phyloP scores from a whole-genome alignment of 1,284 basidiomycete genomes.

The Ganoderma leucocontextum region DNA sequence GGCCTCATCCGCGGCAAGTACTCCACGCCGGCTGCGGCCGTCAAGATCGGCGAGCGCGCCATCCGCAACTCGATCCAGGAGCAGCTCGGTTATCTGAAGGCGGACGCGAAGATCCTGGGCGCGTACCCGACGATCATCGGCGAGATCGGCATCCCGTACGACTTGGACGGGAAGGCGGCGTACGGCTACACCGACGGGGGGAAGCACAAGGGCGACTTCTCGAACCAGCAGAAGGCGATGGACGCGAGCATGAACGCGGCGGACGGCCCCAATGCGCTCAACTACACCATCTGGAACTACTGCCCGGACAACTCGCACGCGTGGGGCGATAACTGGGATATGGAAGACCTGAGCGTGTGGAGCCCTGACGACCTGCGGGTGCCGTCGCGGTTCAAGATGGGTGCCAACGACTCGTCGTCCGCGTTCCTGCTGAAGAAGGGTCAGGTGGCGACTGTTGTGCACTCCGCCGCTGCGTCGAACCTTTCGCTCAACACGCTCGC shows the following conservation, averaged over 20 bases:
- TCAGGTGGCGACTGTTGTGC: conserved; percentile 24
- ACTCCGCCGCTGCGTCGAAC: conserved; percentile 39
- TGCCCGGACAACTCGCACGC: conserved; percentile 80
- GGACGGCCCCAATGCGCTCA: conserved; percentile 86
- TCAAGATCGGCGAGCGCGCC: conserved; percentile 80
- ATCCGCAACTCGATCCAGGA: conserved; percentile 87
- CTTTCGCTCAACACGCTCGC: conserved; percentile 45
- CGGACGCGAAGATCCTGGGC: conserved; percentile 73
- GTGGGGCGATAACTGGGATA: conserved; percentile 98
- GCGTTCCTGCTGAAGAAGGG: conserved; percentile 41
- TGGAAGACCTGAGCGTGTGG: conserved; percentile 95
- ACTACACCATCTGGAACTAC: conserved; percentile 94
- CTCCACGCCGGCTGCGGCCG: conserved; percentile 69
- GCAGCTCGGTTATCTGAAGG: conserved; percentile 85
- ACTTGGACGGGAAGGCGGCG: conserved; percentile 86
- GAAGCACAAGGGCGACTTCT: conserved; percentile 82
- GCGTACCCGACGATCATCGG: conserved; percentile 94
- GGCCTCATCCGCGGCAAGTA: conserved; percentile 93
- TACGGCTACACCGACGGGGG: conserved; percentile 88
- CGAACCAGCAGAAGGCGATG: conserved; percentile 83
- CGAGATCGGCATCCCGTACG: conserved; percentile 95
- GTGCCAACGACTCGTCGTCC: conserved; percentile 42
- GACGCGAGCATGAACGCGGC: conserved; percentile 92
- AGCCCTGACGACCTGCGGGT: conserved; percentile 75
- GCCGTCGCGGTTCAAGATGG: conserved; percentile 39